Evolutionary conservation across 345 rosid genomes (phyloP).

Genomic region (Angophora floribunda): DNA sequence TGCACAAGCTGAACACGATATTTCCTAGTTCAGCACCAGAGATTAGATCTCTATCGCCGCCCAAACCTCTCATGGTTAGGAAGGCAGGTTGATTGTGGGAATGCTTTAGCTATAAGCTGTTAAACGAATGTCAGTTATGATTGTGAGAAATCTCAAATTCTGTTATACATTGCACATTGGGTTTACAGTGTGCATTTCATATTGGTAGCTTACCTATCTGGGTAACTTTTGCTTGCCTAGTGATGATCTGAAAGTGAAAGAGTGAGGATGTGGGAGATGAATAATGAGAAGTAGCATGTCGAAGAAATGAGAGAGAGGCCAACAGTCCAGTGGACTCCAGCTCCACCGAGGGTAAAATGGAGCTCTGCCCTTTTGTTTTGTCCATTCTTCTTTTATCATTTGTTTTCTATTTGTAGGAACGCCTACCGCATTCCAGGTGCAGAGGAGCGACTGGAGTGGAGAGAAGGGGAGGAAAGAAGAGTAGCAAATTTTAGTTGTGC

Average conservation of each 20-base stretch:
- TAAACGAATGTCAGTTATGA: neutral
- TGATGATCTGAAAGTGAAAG: neutral
- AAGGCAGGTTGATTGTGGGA: slow-evolving; percentile 1
- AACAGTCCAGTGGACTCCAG: neutral
- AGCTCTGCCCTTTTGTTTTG: neutral
- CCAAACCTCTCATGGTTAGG: slow-evolving; percentile 45
- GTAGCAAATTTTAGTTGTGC: neutral
- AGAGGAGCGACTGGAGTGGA: no score
- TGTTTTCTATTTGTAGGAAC: neutral
- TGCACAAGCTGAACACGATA: slow-evolving; percentile 83
- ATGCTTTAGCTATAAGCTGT: neutral
- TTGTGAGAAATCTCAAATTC: neutral
- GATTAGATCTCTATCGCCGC: slow-evolving; percentile 71
- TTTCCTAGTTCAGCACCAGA: slow-evolving; percentile 97
- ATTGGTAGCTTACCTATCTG: neutral
- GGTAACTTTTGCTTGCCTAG: neutral
- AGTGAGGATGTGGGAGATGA: neutral
- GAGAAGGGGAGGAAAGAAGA: neutral
- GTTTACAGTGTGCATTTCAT: neutral
- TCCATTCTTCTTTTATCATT: neutral
- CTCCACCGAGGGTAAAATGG: neutral
- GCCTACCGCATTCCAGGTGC: neutral
- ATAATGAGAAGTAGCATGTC: neutral
- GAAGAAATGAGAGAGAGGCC: neutral
- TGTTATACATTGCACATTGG: neutral